Evolutionary conservation across 345 rosid species (phyloP), one percentile per base, ranked within the genome.

Genomic region (Camelina sativa): DNA sequence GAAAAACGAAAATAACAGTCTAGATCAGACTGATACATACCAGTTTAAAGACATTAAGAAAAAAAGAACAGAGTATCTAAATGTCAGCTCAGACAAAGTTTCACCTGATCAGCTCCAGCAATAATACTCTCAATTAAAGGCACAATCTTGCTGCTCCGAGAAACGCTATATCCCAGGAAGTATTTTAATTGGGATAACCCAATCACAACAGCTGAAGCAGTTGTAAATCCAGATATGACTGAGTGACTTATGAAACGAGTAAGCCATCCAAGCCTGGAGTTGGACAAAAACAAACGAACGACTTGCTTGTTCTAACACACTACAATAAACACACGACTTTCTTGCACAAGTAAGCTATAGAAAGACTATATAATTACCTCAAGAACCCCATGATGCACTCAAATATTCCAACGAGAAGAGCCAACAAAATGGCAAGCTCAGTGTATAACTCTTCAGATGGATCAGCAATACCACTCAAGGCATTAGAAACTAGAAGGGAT

Each of bases 161-260:
- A 87, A 66, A 95, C 77, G 19, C 70, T 75, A 82, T 95, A 95
- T 62, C 99, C 99, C 82, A 95, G 78, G 78, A 95, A 92, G 73
- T 95, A 95, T 76, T 95, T 95, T 62, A 83, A 84, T 71, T 95
- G 98, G 44, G 99, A 92, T 67, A 95, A 81, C 22, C 84, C 99
- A 85, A 95, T 95, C 57, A 95, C 99, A 74, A 92, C 79, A 67
- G 99, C 98, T 23, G 99, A 95, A 73, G 97, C 89, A 28, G 86
- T 84, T 53, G 98, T 95, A 80, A 95, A 95, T 77, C 98, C 99
- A 82, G 99, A 95, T 76, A 95, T 95, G 68, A 95, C 99, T 38
- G 99, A 89, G 83, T 90, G 99, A 74, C 98, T 92, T 76, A 95
- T 89, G 86, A 95, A 95, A 66, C 99, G 97, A 76, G 92, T 86